Base-by-base conservation (phyloP, 2,329 filamentous ascomycete species). In the Fusarium sp. region DNA sequence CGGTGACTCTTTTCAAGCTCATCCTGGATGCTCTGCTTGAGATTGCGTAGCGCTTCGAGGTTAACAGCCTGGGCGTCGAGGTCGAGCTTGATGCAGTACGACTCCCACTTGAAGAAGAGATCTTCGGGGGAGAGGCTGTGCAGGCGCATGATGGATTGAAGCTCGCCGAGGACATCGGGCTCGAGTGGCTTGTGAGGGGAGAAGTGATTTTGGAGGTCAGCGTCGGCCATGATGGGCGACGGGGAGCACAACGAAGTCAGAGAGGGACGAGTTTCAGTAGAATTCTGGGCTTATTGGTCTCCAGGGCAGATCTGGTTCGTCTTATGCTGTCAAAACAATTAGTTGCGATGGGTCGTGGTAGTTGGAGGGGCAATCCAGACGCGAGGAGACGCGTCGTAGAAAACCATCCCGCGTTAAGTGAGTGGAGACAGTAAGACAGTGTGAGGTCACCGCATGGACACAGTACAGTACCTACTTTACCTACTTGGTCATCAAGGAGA, bases 21-120 rank as follows among this genome's bases (percentile, higher is more conserved):
- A 75, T 98, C 94, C 77, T 95, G 94, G 8, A 98, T 87, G 76
- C 93, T 91, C 77, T 94, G 92, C 80, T 97, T 97, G 78, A 99
- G 92, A 59, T 90, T 89, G 44, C 92, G 88, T 47, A 93, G 88
- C 0, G 88, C 91, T 39, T 92, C 88, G 43, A 97, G 85, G 50
- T 92, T 89, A 10, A 82, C 61, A 66, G 93, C 82, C 66, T 91
- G 90, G 61, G 94, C 92, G 60, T 97, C 94, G 50, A 89, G 84
- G 27, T 95, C 94, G 91, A 98, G 94, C 81, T 95, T 97, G 78
- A 99, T 92, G 80, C 93, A 95, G 85, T 98, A 98, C 1, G 94
- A 95, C 81, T 99, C 96, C 96, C 96, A 99, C 86, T 98, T 98
- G 89, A 94, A 98, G 81, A 94, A 98, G 28, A 98, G 86, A 78